Conservation (phyloP, 495 filamentous ascomycete genomes). For the Aspergillus kassunensis region DNA sequence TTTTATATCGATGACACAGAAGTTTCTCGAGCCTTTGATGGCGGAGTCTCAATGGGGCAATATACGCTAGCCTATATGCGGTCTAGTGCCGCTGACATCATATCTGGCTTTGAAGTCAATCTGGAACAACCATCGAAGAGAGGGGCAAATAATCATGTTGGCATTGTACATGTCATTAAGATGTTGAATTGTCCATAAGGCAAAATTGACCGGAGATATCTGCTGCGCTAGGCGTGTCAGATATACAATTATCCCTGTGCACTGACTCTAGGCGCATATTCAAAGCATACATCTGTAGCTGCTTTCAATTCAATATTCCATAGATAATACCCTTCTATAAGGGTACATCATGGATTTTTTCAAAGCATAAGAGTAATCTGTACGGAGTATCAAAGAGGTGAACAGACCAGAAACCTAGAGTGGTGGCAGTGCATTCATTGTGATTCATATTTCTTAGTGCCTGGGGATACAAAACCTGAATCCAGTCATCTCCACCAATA, state of each 20-base stretch:
- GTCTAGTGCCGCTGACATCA: conserved; percentile 20
- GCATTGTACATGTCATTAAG: neutral
- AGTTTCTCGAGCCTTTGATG: conserved; percentile 40
- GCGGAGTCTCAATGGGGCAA: conserved; percentile 27
- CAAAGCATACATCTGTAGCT: too few relatives aligned
- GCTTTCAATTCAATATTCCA: too few relatives aligned
- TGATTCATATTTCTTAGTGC: conserved; percentile 10
- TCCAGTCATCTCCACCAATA: conserved; percentile 9
- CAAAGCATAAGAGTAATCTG: neutral
- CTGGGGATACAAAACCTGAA: conserved; percentile 1
- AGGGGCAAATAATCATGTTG: conserved; percentile 5
- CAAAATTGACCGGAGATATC: too few relatives aligned
- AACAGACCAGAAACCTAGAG: too few relatives aligned
- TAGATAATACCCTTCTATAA: too few relatives aligned
- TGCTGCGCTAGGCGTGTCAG: too few relatives aligned
- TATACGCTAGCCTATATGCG: conserved; percentile 26
- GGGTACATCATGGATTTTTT: too few relatives aligned
- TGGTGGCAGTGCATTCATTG: conserved; percentile 1
- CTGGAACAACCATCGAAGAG: neutral
- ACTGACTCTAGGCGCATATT: too few relatives aligned
- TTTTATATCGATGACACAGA: conserved; percentile 43
- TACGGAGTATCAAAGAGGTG: too few relatives aligned
- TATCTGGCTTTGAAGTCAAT: conserved; percentile 2
- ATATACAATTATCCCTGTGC: too few relatives aligned
- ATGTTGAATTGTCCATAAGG: too few relatives aligned